These are phyloP conservation scores for Pogostemon cablin DNA, from an alignment of 257 asterid genomes.

Conservation along the genomic window DNA sequence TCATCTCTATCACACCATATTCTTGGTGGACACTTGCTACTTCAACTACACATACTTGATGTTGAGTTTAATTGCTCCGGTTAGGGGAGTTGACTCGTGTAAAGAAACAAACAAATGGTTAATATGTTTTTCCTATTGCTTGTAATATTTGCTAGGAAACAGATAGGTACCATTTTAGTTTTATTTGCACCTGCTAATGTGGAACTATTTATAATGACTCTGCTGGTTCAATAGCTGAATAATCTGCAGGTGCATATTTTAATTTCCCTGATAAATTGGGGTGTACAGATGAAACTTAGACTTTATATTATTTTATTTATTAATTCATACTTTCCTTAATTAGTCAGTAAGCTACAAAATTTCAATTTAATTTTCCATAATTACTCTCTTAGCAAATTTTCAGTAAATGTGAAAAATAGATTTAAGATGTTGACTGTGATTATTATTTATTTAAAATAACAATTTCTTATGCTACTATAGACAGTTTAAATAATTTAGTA, in stretches of 20 bases:
- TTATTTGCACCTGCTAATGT: slow-evolving; percentile 11
- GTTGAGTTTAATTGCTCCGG: slow-evolving; percentile 23
- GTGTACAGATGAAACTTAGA: not conserved
- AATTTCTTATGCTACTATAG: too few species aligned
- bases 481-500: too few species aligned
- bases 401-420: too few species aligned
- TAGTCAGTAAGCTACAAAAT: too few species aligned
- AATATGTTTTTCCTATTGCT: slow-evolving; percentile 29
- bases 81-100: slow-evolving; percentile 29
- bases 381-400: too few species aligned
- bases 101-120: slow-evolving; percentile 32
- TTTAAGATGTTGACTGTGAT: too few species aligned
- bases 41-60: slow-evolving; percentile 12
- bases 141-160: slow-evolving; percentile 10
- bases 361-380: too few species aligned
- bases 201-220: not conserved
- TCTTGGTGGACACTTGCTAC: not conserved
- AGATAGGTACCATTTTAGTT: slow-evolving; percentile 10
- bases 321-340: too few species aligned
- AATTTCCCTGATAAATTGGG: not conserved
- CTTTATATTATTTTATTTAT: not conserved
- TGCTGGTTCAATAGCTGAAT: not conserved
- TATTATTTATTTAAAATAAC: too few species aligned
- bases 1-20: slow-evolving; percentile 20
- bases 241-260: not conserved